Conservation (phyloP, 441 rosid genomes). For the Bruguiera hainesii region DNA sequence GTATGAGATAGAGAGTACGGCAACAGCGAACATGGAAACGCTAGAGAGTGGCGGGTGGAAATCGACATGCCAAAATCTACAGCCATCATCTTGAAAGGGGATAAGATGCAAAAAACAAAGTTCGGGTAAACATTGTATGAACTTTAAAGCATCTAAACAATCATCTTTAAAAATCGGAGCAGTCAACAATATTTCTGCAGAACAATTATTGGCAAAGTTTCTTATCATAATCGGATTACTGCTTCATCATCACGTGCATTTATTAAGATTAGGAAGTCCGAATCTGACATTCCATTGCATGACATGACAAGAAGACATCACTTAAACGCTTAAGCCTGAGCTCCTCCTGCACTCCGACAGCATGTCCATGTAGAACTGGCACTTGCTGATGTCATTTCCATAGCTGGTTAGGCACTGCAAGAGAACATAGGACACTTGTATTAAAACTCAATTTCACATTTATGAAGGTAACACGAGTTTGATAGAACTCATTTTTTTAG, state of each 20-base stretch:
- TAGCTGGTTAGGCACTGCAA: conserved; percentile 74
- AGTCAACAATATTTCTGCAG: neutral
- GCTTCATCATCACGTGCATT: conserved; percentile 9
- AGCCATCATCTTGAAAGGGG: too few relatives aligned
- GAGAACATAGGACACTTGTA: neutral
- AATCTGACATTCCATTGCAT: conserved; percentile 12
- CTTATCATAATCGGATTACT: conserved; percentile 10
- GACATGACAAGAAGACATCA: neutral
- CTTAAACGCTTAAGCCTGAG: conserved; percentile 53
- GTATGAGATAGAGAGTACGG: too few relatives aligned
- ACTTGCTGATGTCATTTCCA: conserved; percentile 84
- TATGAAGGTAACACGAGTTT: too few relatives aligned
- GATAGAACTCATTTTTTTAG: too few relatives aligned
- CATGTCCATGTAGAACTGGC: conserved; percentile 99
- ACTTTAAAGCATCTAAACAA: neutral
- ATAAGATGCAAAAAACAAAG: neutral
- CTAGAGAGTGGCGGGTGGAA: too few relatives aligned
- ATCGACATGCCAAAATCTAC: too few relatives aligned
- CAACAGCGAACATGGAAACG: too few relatives aligned
- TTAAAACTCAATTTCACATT: too few relatives aligned
- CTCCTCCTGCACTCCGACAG: conserved; percentile 85
- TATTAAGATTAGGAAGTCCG: neutral
- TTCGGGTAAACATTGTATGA: neutral
- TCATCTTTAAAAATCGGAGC: neutral
- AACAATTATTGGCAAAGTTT: conserved; percentile 14